Evolutionary conservation across 371 early-diverging fungal genomes (phyloP), one percentile per base, ranked within the genome.

Genomic region (Syncephalis plumigaleata): DNA sequence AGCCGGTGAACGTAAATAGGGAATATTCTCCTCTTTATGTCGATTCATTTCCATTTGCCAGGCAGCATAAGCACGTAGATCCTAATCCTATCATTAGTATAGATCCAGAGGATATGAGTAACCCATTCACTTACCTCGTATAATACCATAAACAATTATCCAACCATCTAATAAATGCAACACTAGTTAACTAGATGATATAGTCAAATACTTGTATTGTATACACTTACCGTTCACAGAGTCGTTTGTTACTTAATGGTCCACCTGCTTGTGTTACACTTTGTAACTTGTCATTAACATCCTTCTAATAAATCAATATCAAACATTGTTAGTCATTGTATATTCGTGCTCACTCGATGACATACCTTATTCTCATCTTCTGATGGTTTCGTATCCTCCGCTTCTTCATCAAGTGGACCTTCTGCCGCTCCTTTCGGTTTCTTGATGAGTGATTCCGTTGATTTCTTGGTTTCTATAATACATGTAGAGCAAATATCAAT

Each of bases 111-210:
- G 17, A 36, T 13, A 40, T 17, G 3, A 7, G 46, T 44, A 45
- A 8, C 11, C 15, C n/a, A 36, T 18, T 22, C 15, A 46, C 18
- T 8, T 46, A 57, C 65, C 55, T 89, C 93, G 52, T 91, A 97
- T 37, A 97, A 63, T 2, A 95, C 89, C 93, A 94, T 92, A 50
- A 95, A 94, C 37, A 93, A 59, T 93, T 91, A 61, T 97, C 97
- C 54, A 97, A 70, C 97, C 97, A 97, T 54, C 54, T 54, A 16
- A 36, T 25, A 46, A 16, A 3, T 46, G 8, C 21, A 21, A 20
- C n/a, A n/a, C n/a, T n/a, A n/a, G n/a, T n/a, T 21, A 22, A 31
- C 31, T 31, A 31, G 2, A n/a, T 17, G 16, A 3, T 13, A 31
- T 25, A 15, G 37, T 4, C 37, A 25, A 46, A 3, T 21, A 31